Evolutionary conservation across 768 basidiomycete species (phyloP).

Genomic region (Calocybe indica): DNA sequence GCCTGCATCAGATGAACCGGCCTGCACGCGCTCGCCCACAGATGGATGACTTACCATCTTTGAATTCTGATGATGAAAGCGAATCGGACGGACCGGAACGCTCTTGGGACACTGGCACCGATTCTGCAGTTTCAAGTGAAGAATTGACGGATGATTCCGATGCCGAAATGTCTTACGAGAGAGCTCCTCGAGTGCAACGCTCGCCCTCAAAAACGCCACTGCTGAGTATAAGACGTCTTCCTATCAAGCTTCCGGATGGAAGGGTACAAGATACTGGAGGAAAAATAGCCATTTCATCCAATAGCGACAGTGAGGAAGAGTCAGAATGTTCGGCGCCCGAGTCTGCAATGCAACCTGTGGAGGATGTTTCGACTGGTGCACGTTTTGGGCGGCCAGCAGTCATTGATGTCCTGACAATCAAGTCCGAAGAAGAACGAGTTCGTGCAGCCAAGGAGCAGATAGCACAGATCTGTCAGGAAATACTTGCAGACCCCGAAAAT

Average conservation of each 20-base stretch:
- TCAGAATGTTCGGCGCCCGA: conserved; percentile 16
- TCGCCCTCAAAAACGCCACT: conserved; percentile 37
- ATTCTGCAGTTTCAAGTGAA: conserved; percentile 12
- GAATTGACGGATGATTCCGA: conserved; percentile 41
- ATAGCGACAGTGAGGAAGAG: conserved; percentile 13
- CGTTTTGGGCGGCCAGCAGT: conserved; percentile 85
- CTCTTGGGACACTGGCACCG: conserved; percentile 15
- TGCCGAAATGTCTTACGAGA: conserved; percentile 73
- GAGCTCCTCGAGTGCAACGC: conserved; percentile 45
- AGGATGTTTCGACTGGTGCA: conserved; percentile 78
- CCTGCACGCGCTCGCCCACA: conserved; percentile 35
- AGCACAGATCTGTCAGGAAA: conserved; percentile 88
- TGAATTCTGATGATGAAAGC: conserved; percentile 63
- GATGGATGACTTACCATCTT: conserved; percentile 52
- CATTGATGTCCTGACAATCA: conserved; percentile 59
- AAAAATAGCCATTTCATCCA: conserved; percentile 15
- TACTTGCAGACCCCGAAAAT: conserved; percentile 91
- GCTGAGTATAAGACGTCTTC: conserved; percentile 56
- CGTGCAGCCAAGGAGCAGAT: conserved; percentile 90
- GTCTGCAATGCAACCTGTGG: conserved; percentile 34
- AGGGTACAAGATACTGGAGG: conserved; percentile 57
- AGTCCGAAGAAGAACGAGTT: conserved; percentile 60
- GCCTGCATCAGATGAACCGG: conserved; percentile 63
- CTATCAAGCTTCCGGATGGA: conserved; percentile 85
- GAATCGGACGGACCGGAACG: conserved; percentile 32